phyloP scores from a whole-genome alignment of 2,329 filamentous ascomycete species.

The Cladosporium oxysporum region DNA sequence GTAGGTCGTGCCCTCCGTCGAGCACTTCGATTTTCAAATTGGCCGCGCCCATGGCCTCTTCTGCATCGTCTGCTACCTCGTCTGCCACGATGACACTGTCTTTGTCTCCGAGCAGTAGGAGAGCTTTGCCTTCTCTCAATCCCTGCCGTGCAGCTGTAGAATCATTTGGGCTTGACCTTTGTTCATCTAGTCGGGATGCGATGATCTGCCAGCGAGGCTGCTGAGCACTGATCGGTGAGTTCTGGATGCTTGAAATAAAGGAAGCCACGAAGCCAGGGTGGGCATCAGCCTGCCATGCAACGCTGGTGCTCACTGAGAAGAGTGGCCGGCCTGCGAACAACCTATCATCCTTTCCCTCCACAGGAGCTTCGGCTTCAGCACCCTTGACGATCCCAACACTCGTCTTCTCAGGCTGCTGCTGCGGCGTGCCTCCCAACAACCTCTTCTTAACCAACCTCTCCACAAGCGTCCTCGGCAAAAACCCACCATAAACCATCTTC shows the following conservation, averaged over 20 bases:
- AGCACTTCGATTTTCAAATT: slow-evolving; percentile 61
- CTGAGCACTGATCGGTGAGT: slow-evolving; percentile 69
- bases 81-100: slow-evolving; percentile 68
- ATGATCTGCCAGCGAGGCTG: slow-evolving; percentile 63
- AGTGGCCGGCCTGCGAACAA: slow-evolving; percentile 6
- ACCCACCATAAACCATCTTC: slow-evolving; percentile 63
- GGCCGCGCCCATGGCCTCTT: slow-evolving; percentile 55
- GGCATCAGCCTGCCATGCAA: slow-evolving; percentile 67
- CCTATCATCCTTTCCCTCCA: slow-evolving; percentile 36
- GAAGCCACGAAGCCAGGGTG: slow-evolving; percentile 69
- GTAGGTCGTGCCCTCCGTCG: slow-evolving; percentile 69
- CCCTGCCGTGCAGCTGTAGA: slow-evolving; percentile 29
- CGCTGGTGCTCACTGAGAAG: slow-evolving; percentile 55
- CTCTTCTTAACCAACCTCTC: slow-evolving; percentile 16
- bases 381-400: not conserved
- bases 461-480: slow-evolving; percentile 51
- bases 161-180: slow-evolving; percentile 38
- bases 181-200: slow-evolving; percentile 49
- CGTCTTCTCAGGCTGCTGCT: slow-evolving; percentile 16
- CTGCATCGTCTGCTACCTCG: slow-evolving; percentile 65
- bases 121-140: slow-evolving; percentile 54
- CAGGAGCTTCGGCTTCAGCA: slow-evolving; percentile 31
- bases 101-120: slow-evolving; percentile 65
- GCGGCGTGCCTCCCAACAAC: not conserved
- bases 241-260: slow-evolving; percentile 69